Evolutionary conservation across 2,329 filamentous ascomycete genomes (phyloP).

Genomic region (Fusarium citri): DNA sequence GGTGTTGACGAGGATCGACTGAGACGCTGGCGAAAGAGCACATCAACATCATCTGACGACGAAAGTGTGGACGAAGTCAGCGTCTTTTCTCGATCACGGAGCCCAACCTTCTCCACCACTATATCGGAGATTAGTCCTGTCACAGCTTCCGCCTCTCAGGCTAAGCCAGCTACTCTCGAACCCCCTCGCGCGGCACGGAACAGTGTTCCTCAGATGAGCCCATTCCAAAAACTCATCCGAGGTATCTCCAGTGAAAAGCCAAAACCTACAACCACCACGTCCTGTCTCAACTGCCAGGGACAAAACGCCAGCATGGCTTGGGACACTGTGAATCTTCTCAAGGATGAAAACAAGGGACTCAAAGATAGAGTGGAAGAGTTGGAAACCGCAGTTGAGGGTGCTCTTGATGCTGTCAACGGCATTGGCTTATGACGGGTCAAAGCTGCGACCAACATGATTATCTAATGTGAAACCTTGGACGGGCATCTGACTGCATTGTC

Average conservation of each 20-base stretch:
- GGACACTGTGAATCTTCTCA: slow-evolving; percentile 71
- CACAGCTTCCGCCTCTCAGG: slow-evolving; percentile 31
- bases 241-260: slow-evolving; percentile 54
- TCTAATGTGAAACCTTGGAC: slow-evolving; percentile 23
- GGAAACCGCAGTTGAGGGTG: slow-evolving; percentile 70
- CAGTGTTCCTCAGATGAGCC: slow-evolving; percentile 48
- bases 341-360: slow-evolving; percentile 71
- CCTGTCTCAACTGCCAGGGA: slow-evolving; percentile 69
- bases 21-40: slow-evolving; percentile 57
- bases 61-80: slow-evolving; percentile 63
- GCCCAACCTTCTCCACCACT: slow-evolving; percentile 62
- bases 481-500: slow-evolving; percentile 23
- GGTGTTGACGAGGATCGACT: slow-evolving; percentile 63
- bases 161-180: slow-evolving; percentile 44
- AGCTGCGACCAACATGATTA: slow-evolving; percentile 10
- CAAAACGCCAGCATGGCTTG: slow-evolving; percentile 70
- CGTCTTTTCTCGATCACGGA: slow-evolving; percentile 71
- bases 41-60: slow-evolving; percentile 64
- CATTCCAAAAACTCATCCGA: slow-evolving; percentile 58
- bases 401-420: slow-evolving; percentile 69
- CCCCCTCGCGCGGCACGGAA: slow-evolving; percentile 48
- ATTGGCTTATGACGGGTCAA: slow-evolving; percentile 54
- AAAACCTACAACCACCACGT: slow-evolving; percentile 37
- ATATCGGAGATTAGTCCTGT: slow-evolving; percentile 48
- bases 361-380: slow-evolving; percentile 70